Base-by-base conservation (phyloP, 2,329 filamentous ascomycete species). In the Blumeria hordei region DNA sequence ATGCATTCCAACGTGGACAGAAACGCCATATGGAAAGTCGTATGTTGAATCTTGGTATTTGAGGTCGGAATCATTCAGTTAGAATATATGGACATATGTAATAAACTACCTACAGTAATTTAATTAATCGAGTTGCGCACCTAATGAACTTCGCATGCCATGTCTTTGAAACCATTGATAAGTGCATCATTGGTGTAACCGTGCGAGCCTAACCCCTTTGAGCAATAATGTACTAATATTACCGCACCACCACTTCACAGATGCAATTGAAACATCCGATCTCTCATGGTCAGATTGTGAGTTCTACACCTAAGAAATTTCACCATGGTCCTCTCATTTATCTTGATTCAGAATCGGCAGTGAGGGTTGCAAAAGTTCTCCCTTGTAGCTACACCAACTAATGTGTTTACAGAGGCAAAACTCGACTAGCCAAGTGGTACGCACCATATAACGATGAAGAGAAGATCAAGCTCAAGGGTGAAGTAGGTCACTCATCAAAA, bases 391-490 rank as follows among this genome's bases (percentile, higher is more conserved):
- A 12, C 34, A 41, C 12, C 12, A 28, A 12, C 47, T 54, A 51
- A 58, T 61, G 11, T 44, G 8, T 18, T 12, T 59, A 35, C 62
- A 95, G 90, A 77, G 92, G 92, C 71, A 98, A 98, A 74, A 98
- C 92, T 63, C 85, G 92, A 63, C 77, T 98, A 60, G 92, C 92
- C 60, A 98, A 98, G 73, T 98, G 90, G 90, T 98, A 98, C 74
- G 86, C 85, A 62, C 90, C 92, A 58, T 98, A 95, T 74, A 93
- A 81, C 70, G 92, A 98, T 74, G 90, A 96, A 69, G 88, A 98
- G 69, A 98, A 98, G 74, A 86, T 98, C 69, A 95, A 94, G 72
- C 76, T 98, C 64, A 98, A 98, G 71, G 92, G 92, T 76, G 92
- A 98, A 73, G 85, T 87, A 71, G 56, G 72, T 53, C 10, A 3